Evolutionary conservation across 768 basidiomycete genomes (phyloP), one percentile per base, ranked within the genome.

Genomic region (Boletus subparvulus): DNA sequence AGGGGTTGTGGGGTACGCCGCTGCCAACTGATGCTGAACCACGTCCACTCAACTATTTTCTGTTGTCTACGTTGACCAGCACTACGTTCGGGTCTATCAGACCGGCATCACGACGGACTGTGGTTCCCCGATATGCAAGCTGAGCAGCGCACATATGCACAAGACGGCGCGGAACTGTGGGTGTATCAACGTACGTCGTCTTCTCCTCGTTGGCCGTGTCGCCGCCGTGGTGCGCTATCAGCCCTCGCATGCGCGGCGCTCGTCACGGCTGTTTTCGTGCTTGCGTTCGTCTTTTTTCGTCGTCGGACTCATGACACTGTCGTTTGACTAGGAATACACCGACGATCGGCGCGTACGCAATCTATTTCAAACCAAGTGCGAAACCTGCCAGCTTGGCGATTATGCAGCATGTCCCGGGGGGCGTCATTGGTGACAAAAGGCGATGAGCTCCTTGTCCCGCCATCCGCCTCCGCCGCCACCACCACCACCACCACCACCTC

Each of bases 351-450:
- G 79, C 40, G 83, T 89, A 39, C 73, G 79, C 55, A 90, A 83
- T 68, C 75, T 88, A 69, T 85, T 89, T 62, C 86, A 86, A 62
- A 78, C 79, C 55, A 75, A 80, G 54, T 88, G 87, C 72, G 86
- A 86, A 6, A 60, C 47, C 2, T 88, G 87, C 73, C 77, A 74
- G 59, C 66, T 43, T n/a, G 68, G 68, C 50, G 71, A 75, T 39
- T 62, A 52, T 17, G 60, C 61, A 33, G 71, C 73, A 33, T 73
- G 64, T 46, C 66, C 63, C 57, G 52, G 66, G n/a, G 71, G 59
- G 9, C 61, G 55, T 30, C 55, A 40, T 24, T 64, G 65, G 65
- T 67, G 64, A 59, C 17, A 24, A 40, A 7, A 26, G 39, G 48
- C 47, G 48, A 14, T 30, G 28, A 61, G 17, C 17, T 10, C 59